Base-by-base conservation (phyloP, 2,329 filamentous ascomycete genomes). In the Daldinia sp. region DNA sequence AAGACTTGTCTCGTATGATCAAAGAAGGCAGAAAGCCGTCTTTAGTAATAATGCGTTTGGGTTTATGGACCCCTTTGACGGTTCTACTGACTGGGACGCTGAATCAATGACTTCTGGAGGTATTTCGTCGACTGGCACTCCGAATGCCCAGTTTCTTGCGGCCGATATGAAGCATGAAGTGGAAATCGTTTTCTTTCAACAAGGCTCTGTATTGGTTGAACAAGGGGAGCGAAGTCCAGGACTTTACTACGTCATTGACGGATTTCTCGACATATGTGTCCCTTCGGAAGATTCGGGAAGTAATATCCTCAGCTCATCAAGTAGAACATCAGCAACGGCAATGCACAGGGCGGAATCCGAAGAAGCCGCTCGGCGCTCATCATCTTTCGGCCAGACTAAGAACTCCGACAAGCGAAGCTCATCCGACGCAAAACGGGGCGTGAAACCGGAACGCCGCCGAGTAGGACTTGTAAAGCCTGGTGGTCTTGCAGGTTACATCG, bases 191-290 rank as follows among this genome's bases (percentile, higher is more conserved):
- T 98, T 92, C 79, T 99, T 99, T 68, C 94, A 94, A 0, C 92
- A 98, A 75, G 94, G 92, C 2, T 94, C 95, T 1, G 91, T 99
- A 0, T 83, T 99, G 13, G 94, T 99, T 0, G 95, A 99, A 73
- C 94, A 98, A 78, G 94, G 95, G 8, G 95, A 99, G 76, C 87
- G 95, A n/a, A 97, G 96, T 70, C 95, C 95, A 0, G 95, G 95
- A 0, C 77, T 99, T 0, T 99, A 99, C 79, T 99, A 99, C 77
- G 94, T 99, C 2, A 91, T 99, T 50, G 95, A 99, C 75, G 95
- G 95, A 0, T 99, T 99, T 71, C 80, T 99, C 32, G 95, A 99
- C 72, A 94, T 98, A 41, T 93, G 93, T 64, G 90, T 96, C n/a
- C 89, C 92, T 1, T 81, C 87, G 0, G 87, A 89, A 37, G 87